A percentile compares a stretch with the other conserved stretches of the same genome.
These are phyloP conservation scores for Rubia balearica DNA, from an alignment of 305 asterid species.

Conservation along the genomic window DNA sequence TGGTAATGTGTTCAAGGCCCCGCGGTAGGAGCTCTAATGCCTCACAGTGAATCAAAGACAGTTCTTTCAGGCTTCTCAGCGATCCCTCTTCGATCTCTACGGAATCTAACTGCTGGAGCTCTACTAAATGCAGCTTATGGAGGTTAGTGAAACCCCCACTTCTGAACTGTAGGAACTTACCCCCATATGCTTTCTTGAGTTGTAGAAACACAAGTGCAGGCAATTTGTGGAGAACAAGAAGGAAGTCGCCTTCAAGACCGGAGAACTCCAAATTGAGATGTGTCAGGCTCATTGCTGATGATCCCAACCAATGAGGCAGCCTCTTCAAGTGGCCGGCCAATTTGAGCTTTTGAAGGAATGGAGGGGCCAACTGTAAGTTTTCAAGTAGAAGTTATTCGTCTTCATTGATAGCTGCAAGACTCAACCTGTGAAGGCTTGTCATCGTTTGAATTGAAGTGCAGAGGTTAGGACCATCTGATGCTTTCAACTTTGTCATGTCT, in stretches of 20 bases:
- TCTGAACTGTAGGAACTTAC: conserved; percentile 16
- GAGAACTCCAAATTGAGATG: conserved; percentile 16
- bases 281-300: conserved; percentile 12
- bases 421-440: conserved; percentile 16
- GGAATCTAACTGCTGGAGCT: conserved; percentile 9
- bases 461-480: conserved; percentile 13
- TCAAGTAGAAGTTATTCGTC: conserved; percentile 15
- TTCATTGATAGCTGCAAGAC: conserved; percentile 9
- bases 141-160: conserved; percentile 18
- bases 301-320: conserved; percentile 21
- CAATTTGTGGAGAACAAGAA: conserved; percentile 12
- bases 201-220: conserved; percentile 21
- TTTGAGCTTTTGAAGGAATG: conserved; percentile 21
- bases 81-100: conserved; percentile 19
- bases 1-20: conserved; percentile 16
- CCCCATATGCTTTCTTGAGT: conserved; percentile 17
- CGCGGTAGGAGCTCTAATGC: conserved; percentile 16
- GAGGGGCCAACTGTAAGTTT: conserved; percentile 11
- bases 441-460: conserved; percentile 18
- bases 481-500: conserved; percentile 11
- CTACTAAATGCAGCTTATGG: conserved; percentile 15
- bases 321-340: conserved; percentile 14
- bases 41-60: conserved; percentile 14
- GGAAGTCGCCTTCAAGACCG: conserved; percentile 10
- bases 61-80: conserved; percentile 18